Evolutionary conservation across 106 monocot species (phyloP), one percentile per base, ranked within the genome.

Genomic region (Acorus gramineus): DNA sequence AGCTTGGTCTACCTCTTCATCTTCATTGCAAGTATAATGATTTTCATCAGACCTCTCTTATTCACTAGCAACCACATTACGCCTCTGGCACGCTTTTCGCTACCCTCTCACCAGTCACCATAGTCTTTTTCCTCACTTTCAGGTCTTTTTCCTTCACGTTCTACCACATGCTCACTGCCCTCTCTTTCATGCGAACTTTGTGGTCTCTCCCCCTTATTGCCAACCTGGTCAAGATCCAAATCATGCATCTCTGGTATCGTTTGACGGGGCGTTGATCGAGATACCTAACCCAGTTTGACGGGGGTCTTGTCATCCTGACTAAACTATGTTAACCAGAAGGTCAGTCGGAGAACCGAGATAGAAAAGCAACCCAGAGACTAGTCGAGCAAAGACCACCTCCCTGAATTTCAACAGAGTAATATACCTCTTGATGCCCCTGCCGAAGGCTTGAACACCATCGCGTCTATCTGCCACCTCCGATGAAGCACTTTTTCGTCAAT

Each of bases 91-190:
- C 47, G 87, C 79, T 28, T 28, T 28, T 28, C 28, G 28, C 28
- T 28, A 28, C 28, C 28, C 7, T 73, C 83, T 46, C 67, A 80
- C 69, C 87, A 77, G 55, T 91, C 87, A 47, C 85, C 85, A 70
- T 85, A 91, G 7, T 71, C 88, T 72, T 82, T 82, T 6, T 84
- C 81, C 57, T 87, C 87, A 70, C 90, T 90, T 57, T 96, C 90
- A 73, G 56, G 78, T 73, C 84, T 81, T 70, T 76, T 84, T 14
- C 60, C 81, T 59, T 82, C 93, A 61, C 83, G 81, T 52, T 86
- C 77, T 56, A 78, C 48, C 71, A 61, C 79, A 11, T 75, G 78
- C 8, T 84, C 84, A 65, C 84, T 86, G 28, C 64, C 57, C 58
- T 84, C 89, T 78, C 82, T 82, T 69, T 90, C 95, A 69, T 69